Percentiles rank a stretch among this genome's conserved stretches.
These are phyloP conservation scores for Globisporangium okanoganense DNA, from an alignment of 352 stramenopile species.

Conservation along the genomic window DNA sequence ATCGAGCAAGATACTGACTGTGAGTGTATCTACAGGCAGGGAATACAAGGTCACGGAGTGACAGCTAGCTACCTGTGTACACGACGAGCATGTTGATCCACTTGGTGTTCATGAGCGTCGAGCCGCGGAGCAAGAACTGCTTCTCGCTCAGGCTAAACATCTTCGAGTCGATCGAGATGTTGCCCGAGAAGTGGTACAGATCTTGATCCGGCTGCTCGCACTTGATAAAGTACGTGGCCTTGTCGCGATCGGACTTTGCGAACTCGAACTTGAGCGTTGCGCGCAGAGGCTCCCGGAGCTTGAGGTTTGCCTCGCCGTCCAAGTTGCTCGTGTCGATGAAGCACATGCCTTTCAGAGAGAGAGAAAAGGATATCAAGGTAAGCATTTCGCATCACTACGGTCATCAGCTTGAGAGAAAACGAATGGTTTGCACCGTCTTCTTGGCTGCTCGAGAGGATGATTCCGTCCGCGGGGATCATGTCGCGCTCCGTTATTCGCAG, in stretches of 20 bases:
- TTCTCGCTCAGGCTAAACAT: constrained; percentile 70
- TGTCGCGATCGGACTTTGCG: constrained; percentile 24
- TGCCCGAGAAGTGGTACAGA: constrained; percentile 75
- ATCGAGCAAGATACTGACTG: not conserved
- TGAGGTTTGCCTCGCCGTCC: constrained; percentile 79
- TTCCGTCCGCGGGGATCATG: constrained; percentile 88
- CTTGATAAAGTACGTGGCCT: constrained; percentile 58
- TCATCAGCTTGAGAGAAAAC: not conserved
- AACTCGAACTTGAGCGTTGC: constrained; percentile 37
- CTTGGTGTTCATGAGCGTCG: constrained; percentile 80
- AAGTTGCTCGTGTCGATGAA: constrained; percentile 85
- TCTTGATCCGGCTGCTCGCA: constrained; percentile 77
- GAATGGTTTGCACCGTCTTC: constrained; percentile 42
- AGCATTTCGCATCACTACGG: not conserved
- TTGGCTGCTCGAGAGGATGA: constrained; percentile 86
- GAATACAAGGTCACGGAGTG: not conserved
- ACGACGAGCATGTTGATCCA: constrained; percentile 66
- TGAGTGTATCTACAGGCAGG: not conserved
- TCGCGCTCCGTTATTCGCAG: constrained; percentile 82
- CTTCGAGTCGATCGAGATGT: constrained; percentile 54
- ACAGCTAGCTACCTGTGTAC: constrained; percentile 42
- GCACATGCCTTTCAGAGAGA: constrained; percentile 40
- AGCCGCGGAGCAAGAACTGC: constrained; percentile 70
- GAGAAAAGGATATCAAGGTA: constrained; percentile 1
- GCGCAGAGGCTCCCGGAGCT: constrained; percentile 47